Percentiles rank a stretch among this genome's conserved stretches.
Conservation (phyloP, 495 filamentous ascomycete species). For the Aspergillus steynii region DNA sequence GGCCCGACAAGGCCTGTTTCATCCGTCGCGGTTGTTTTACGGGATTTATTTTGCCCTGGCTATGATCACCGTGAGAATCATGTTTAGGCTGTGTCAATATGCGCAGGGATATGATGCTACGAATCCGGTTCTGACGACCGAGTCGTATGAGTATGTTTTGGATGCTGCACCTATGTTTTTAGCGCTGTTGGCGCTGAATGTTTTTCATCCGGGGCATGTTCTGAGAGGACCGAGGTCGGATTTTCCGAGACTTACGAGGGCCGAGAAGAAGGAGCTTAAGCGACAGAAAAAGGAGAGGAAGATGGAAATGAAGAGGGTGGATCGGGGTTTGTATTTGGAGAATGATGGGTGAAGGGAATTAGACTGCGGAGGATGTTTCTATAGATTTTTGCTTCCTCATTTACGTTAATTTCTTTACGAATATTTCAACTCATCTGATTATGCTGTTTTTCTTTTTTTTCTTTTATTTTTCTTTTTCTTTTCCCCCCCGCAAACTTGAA, state of each 20-base stretch:
- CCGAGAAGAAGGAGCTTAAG: conserved; percentile 11
- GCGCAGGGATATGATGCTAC: conserved; percentile 1
- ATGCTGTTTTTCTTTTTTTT: no score
- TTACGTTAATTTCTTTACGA: no score
- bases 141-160: conserved; percentile 14
- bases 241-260: conserved; percentile 8
- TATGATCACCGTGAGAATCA: conserved; percentile 19
- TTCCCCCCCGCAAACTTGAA: no score
- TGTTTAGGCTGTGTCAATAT: conserved; percentile 15
- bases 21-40: conserved; percentile 46
- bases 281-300: conserved; percentile 10
- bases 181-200: conserved; percentile 8
- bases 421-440: no score
- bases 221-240: conserved; percentile 1
- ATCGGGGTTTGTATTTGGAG: neutral
- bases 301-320: conserved; percentile 1
- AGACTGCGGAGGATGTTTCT: no score
- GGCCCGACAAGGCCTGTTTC: conserved; percentile 13
- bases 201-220: conserved; percentile 12
- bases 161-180: conserved; percentile 19
- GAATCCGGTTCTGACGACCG: conserved; percentile 11
- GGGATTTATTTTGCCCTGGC: conserved; percentile 50
- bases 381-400: no score
- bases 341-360: no score
- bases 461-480: no score